A percentile compares a stretch with the other conserved stretches of the same genome.
These are phyloP conservation scores for Hanseniaspora nectarophila DNA, from an alignment of 805 yeast species.

Conservation along the genomic window DNA sequence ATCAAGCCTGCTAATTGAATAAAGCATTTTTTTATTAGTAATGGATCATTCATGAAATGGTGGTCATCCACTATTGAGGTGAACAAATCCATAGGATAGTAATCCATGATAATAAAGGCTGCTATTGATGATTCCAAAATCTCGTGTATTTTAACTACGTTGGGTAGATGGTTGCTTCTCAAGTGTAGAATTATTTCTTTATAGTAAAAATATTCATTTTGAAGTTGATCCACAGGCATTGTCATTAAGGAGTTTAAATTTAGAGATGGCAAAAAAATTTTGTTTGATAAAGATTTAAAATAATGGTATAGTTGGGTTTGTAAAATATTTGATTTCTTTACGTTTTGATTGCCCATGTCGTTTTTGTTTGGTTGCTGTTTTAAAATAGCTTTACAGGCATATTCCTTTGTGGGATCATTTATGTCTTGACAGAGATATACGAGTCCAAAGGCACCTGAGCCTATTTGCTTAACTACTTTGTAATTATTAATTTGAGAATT, in stretches of 20 bases:
- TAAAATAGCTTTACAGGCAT: conserved; percentile 62
- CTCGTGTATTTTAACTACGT: conserved; percentile 63
- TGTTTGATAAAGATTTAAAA: conserved; percentile 21
- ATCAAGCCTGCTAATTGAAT: conserved; percentile 73
- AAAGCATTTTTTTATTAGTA: conserved; percentile 45
- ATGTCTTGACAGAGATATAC: conserved; percentile 59
- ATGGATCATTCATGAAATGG: conserved; percentile 44
- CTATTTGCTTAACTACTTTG: conserved; percentile 29
- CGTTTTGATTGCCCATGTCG: background rate
- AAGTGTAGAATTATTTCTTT: conserved; percentile 66
- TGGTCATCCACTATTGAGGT: conserved; percentile 68
- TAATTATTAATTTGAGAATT: conserved; percentile 25
- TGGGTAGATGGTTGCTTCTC: conserved; percentile 65
- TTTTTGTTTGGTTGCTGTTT: conserved; percentile 28
- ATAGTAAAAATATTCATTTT: conserved; percentile 23
- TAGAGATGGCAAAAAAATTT: conserved; percentile 21
- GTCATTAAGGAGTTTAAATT: conserved; percentile 23
- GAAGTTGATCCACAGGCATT: conserved; percentile 29
- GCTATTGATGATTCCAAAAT: conserved; percentile 52
- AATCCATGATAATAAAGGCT: conserved; percentile 69
- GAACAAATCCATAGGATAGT: conserved; percentile 76
- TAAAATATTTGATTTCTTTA: conserved; percentile 22
- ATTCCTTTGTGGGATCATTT: conserved; percentile 33
- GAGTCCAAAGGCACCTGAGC: conserved; percentile 78
- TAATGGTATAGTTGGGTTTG: conserved; percentile 24